Evolutionary conservation across 805 yeast species (phyloP), one percentile per base, ranked within the genome.

Genomic region (Hyphopichia homilentoma): DNA sequence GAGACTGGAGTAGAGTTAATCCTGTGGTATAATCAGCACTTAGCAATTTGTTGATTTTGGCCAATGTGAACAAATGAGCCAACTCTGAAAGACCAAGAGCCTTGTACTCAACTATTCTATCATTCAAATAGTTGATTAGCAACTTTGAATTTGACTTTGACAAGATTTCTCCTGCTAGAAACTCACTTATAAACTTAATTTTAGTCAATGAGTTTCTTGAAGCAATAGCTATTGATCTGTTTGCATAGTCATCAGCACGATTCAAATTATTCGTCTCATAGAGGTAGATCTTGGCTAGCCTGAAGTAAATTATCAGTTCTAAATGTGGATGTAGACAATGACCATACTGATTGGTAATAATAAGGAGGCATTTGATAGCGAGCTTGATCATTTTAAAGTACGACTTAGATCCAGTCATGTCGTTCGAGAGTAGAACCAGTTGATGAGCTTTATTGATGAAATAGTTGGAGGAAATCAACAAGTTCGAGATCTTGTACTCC

Each of bases 191-290:
- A 20, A 68, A 50, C 25, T 48, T 49, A 16, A 52, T 24, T 5
- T 39, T 27, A 3, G 39, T 18, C 5, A 53, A 37, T 21, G 56
- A 41, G 38, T 56, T 56, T 32, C 65, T 45, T 4, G 43, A 38
- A 5, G 66, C 46, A 3, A 65, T 35, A 0, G 51, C 29, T 2
- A 60, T 45, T 2, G 68, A 59, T 32, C 43, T 44, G 48, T 38
- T 61, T 19, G 43, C 58, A 52, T 50, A 62, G 7, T 58, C 61
- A 11, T 67, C 67, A 0, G 79, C 79, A 23, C 52, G 40, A 18
- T 60, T 60, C 12, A 52, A 40, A 39, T 64, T 61, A 3, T 50
- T 50, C 0, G 78, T 73, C 34, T 75, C 79, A 16, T 39, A 38
- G 29, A 60, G 57, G 32, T 65, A 57, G 3, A 70, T 29, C 8